Base-by-base conservation (phyloP, 768 basidiomycete species). In the Mycena alexandri region DNA sequence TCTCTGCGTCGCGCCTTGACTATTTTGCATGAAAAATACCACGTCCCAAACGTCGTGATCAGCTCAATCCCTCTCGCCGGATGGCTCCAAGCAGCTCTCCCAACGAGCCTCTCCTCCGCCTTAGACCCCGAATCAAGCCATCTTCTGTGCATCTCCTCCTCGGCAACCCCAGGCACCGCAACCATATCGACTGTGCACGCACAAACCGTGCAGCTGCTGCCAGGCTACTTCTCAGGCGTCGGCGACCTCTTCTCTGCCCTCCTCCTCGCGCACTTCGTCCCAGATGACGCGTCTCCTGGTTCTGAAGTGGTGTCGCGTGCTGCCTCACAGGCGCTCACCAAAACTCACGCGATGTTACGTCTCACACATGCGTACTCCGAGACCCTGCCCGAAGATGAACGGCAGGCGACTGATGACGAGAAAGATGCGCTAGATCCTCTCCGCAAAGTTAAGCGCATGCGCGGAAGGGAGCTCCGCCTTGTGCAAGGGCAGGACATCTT, bases 171-270 rank as follows among this genome's bases (percentile, higher is more conserved):
- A 70, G 72, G 19, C 68, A 60, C 21, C 65, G 67, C 54, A 57
- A 54, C 65, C 43, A 13, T 61, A 36, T 86, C 86, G 0, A 75
- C 78, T 0, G 87, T 96, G 4, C 88, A 93, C 78, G 89, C 89
- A 0, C 89, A 89, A 73, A 86, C 84, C 48, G 89, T 99, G 11
- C 91, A 92, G 3, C 85, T 91, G 33, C 85, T 98, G 50, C 87
- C 91, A 7, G 96, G 96, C 13, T 98, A 98, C 81, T 99, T 96
- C 77, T 93, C 94, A 21, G 98, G 98, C 25, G 96, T 98, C 13
- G 98, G 98, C 19, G 98, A 99, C 78, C 89, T 98, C 62, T 98
- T 99, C 82, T 95, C 95, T 8, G 93, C 97, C 1, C 88, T 98
- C 61, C 88, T 96, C 29, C 84, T 97, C 5, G 96, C 89, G 0